phyloP scores from a whole-genome alignment of 164 flowering plant species.

The Chimonanthus praecox region DNA sequence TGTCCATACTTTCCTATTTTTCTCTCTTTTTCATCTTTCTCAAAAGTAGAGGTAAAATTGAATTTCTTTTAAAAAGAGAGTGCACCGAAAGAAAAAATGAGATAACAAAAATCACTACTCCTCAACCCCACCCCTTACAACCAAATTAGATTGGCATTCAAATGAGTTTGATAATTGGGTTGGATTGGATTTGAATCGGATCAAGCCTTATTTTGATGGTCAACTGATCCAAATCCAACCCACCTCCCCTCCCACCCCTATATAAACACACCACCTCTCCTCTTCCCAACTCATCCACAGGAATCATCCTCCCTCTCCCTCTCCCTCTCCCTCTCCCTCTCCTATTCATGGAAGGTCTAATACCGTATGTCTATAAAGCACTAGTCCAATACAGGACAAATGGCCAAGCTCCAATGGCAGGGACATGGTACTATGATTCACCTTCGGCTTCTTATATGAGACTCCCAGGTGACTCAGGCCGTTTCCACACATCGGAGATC shows the following conservation, averaged over 20 bases:
- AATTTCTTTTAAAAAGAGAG: no score
- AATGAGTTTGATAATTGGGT: no score
- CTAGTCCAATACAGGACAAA: constrained; percentile 58
- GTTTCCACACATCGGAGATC: constrained; percentile 46
- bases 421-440: constrained; percentile 44
- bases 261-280: not conserved
- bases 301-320: constrained; percentile 22
- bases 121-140: no score
- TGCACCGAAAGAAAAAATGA: no score
- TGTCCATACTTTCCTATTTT: no score
- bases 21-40: no score
- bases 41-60: no score
- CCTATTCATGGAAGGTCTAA: constrained; percentile 69
- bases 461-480: constrained; percentile 75
- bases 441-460: constrained; percentile 63
- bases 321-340: constrained; percentile 3
- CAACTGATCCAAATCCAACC: constrained; percentile 13
- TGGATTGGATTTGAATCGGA: no score
- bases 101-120: no score
- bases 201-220: no score
- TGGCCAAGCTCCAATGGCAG: constrained; percentile 15
- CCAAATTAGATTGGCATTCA: no score
- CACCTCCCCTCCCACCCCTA: not conserved
- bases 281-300: not conserved
- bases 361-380: constrained; percentile 68